phyloP scores from a whole-genome alignment of 2,329 filamentous ascomycete species.

The Mariannaea elegans region DNA sequence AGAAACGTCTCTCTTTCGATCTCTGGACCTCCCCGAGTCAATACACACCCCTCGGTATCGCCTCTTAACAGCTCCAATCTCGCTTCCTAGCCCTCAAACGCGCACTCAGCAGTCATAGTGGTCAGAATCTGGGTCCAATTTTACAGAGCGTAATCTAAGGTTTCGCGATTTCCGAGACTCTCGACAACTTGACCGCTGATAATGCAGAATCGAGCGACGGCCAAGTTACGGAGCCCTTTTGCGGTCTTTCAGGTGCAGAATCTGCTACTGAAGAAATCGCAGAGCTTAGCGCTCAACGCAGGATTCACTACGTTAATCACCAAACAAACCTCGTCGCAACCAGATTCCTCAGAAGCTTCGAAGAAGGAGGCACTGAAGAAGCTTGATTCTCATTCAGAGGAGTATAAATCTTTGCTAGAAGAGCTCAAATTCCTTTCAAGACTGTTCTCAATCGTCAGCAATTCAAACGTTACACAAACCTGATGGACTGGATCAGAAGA shows the following conservation, averaged over 20 bases:
- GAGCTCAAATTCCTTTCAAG: conserved; percentile 1
- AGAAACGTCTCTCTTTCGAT: conserved; percentile 1
- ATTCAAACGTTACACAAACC: conserved; percentile 3
- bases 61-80: not conserved
- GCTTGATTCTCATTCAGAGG: not conserved
- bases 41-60: not conserved
- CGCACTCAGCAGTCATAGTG: not conserved
- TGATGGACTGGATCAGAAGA: not conserved
- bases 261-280: not conserved
- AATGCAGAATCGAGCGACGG: not conserved
- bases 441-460: not conserved
- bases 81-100: conserved; percentile 1
- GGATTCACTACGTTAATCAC: not conserved
- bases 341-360: not conserved
- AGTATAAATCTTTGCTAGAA: conserved; percentile 3
- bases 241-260: conserved; percentile 2
- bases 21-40: not conserved
- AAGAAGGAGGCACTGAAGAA: conserved; percentile 1
- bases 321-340: conserved; percentile 2
- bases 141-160: not conserved
- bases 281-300: conserved; percentile 2
- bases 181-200: not conserved
- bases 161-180: not conserved
- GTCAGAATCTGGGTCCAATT: not conserved
- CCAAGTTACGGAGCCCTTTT: not conserved